Evolutionary conservation across 768 basidiomycete genomes (phyloP), one percentile per base, ranked within the genome.

Genomic region (Mycena vitilis): DNA sequence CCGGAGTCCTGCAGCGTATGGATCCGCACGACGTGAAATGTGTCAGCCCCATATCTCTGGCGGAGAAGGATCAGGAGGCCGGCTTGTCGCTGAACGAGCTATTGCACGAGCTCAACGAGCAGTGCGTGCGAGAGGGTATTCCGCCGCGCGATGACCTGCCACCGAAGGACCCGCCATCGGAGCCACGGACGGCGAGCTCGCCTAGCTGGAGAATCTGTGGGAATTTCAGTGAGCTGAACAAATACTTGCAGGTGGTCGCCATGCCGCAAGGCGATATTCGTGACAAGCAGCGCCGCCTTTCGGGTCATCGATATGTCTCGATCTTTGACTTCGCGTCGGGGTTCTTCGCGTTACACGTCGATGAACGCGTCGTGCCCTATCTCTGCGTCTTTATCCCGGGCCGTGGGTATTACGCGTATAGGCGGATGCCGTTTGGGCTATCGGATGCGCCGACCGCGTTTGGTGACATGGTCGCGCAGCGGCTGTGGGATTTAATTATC

Each of bases 291-390:
- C 75, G 78, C 53, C 15, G 70, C 0, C 70, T 84, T 0, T 74
- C 74, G 7, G 82, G 83, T 0, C 80, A 84, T 51, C 42, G 76
- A 0, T 85, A 76, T 71, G 53, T 80, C 0, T 74, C 66, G 20
- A 66, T 79, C 0, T 79, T 84, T 30, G 81, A 85, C 66, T 80
- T 82, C 53, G 78, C 80, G 13, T 73, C 75, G 0, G 83, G 81
- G 0, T 84, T 82, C 75, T 78, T 75, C 58, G 76, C 73, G 13
- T 57, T 74, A 12, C 34, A 55, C 6, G 66, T 77, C 2, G 48
- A 62, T 2, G 54, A 60, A 13, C 74, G 75, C 11, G 63, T 70
- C 15, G 66, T 72, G 48, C 78, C 76, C 4, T 79, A 79, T 53
- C 63, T 81, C 0, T 73, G 71, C 5, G 82, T 85, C 62, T 83